These are phyloP conservation scores for Teunomyces lycoperdinae DNA, from an alignment of 805 yeast genomes.

Conservation along the genomic window DNA sequence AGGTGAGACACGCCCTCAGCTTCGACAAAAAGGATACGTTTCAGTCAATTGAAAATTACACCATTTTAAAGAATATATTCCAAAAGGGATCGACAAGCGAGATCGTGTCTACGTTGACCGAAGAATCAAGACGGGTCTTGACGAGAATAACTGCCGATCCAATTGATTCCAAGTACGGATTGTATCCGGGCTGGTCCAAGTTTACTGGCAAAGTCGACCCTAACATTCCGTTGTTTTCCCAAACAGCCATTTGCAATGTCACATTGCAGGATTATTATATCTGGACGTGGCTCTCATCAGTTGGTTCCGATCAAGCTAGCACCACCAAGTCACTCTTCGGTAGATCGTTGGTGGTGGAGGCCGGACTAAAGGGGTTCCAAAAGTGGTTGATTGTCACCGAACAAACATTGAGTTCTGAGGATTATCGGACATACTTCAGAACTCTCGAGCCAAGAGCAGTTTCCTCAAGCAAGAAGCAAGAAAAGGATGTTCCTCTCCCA, in stretches of 20 bases:
- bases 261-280: constrained; percentile 83
- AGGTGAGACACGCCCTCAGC: constrained; percentile 49
- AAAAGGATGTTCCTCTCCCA: constrained; percentile 14
- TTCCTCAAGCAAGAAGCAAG: constrained; percentile 9
- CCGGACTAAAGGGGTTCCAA: constrained; percentile 71
- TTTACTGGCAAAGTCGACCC: constrained; percentile 12
- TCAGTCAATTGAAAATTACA: constrained; percentile 74
- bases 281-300: constrained; percentile 85
- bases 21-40: constrained; percentile 71
- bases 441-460: background rate
- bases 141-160: constrained; percentile 36
- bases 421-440: constrained; percentile 26
- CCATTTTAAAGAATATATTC: constrained; percentile 70
- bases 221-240: constrained; percentile 38
- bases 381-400: constrained; percentile 81
- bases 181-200: constrained; percentile 40
- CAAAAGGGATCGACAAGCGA: constrained; percentile 51
- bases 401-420: constrained; percentile 44
- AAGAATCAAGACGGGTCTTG: constrained; percentile 65
- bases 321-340: constrained; percentile 70
- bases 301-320: constrained; percentile 71
- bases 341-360: constrained; percentile 76
- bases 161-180: constrained; percentile 32
- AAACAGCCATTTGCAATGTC: constrained; percentile 50
- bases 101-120: constrained; percentile 62